Percentiles rank a stretch among this genome's conserved stretches.
These are phyloP conservation scores for Euphorbia lathyris DNA, from an alignment of 345 rosid genomes.

Conservation along the genomic window DNA sequence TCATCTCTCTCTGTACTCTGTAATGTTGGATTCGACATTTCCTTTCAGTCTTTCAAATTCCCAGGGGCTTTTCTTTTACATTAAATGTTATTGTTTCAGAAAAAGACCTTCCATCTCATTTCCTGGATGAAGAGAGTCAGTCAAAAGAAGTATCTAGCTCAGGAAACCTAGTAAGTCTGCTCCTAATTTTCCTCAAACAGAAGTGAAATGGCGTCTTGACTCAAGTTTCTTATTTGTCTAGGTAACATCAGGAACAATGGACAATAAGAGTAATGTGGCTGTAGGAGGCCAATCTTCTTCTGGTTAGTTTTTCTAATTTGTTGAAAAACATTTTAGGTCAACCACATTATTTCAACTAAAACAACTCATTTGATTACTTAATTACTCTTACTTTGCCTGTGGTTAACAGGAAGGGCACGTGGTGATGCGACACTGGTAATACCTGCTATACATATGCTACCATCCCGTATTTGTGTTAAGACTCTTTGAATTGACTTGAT, in stretches of 20 bases:
- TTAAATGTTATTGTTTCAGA: slow-evolving; percentile 45
- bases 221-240: slow-evolving; percentile 26
- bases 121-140: slow-evolving; percentile 70
- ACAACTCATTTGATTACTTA: not conserved
- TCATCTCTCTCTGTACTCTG: not conserved
- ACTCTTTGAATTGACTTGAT: not conserved
- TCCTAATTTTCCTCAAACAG: not conserved
- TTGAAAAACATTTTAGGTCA: not conserved
- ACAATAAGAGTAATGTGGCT: slow-evolving; percentile 37
- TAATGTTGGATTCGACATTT: not conserved
- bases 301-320: slow-evolving; percentile 41
- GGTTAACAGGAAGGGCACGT: slow-evolving; percentile 31
- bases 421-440: slow-evolving; percentile 44
- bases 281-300: slow-evolving; percentile 53
- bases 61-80: too few species aligned
- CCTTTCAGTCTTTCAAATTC: too few species aligned
- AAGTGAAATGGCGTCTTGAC: not conserved
- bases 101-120: slow-evolving; percentile 80
- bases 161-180: slow-evolving; percentile 54
- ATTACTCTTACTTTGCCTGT: not conserved
- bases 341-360: not conserved
- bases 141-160: slow-evolving; percentile 84
- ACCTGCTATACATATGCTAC: not conserved
- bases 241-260: slow-evolving; percentile 43
- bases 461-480: not conserved